Base-by-base conservation (phyloP, 352 stramenopile species). In the Saprolegnia diclina region DNA sequence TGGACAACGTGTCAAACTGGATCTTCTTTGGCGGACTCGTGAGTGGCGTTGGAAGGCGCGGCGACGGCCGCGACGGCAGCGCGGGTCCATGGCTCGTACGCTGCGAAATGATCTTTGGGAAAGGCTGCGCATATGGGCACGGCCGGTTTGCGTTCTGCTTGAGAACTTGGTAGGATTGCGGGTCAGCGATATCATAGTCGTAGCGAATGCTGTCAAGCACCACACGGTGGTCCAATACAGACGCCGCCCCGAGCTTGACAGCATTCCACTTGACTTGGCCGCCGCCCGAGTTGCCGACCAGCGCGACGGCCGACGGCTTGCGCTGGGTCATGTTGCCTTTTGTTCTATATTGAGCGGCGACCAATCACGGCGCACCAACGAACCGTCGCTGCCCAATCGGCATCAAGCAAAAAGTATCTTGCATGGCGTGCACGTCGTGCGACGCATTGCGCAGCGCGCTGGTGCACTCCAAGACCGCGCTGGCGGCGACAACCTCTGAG, bases 201-300 rank as follows among this genome's bases (percentile, higher is more conserved):
- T 52, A n/a, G 10, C 37, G 35, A 24, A 69, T 69, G n/a, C 29
- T 32, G 21, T 69, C 50, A 22, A 69, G 37, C 22, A 69, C 45
- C 7, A 69, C 35, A 4, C 26, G 19, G 40, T 69, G 63, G 38
- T 56, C 46, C 21, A 40, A 11, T 11, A 9, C 14, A 24, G 29
- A 24, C 26, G 42, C 14, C n/a, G 35, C 19, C 19, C 62, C 62
- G 13, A 68, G 29, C 21, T 68, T 68, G 24, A 68, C 26, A 7
- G 21, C 42, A 21, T 57, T 32, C 62, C 62, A 68, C 44, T 68
- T 68, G 0, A 22, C 62, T 59, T 68, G 62, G 29, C 42, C 44
- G 11, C 46, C 46, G n/a, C n/a, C 52, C 16, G 52, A 4, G 35
- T 59, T n/a, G 35, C 52, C 52, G 13, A 59, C 52, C 13, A 59